A percentile compares a stretch with the other conserved stretches of the same genome.
Conservation (phyloP, 2,329 filamentous ascomycete genomes). For the Acarospora socialis region DNA sequence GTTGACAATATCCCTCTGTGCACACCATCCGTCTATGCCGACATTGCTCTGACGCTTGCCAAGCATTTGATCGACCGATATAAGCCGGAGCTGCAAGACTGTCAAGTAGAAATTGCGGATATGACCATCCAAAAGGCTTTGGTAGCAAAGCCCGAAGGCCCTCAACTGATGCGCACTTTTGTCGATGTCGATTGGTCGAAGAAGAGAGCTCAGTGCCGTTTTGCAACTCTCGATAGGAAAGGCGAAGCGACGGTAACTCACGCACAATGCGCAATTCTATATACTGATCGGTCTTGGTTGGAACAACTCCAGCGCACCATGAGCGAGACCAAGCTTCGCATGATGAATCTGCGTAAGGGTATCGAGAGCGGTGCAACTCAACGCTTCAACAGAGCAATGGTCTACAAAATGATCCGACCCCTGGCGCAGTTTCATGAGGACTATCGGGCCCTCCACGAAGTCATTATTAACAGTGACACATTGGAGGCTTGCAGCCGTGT, state of each 20-base stretch:
- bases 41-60: conserved; percentile 18
- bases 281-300: conserved; percentile 12
- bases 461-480: conserved; percentile 37
- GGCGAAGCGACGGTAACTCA: conserved; percentile 7
- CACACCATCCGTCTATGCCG: conserved; percentile 16
- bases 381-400: conserved; percentile 14
- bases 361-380: conserved; percentile 10
- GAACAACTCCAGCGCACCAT: conserved; percentile 13
- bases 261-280: conserved; percentile 9
- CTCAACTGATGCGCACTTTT: conserved; percentile 7
- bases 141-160: conserved; percentile 1
- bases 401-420: conserved; percentile 32
- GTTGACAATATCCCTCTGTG: conserved; percentile 17
- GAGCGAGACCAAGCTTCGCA: conserved; percentile 15
- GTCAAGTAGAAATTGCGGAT: conserved; percentile 18
- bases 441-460: conserved; percentile 43
- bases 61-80: conserved; percentile 15
- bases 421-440: conserved; percentile 42
- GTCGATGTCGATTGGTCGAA: conserved; percentile 7
- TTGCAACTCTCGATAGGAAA: conserved; percentile 4
- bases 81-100: conserved; percentile 8
- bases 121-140: conserved; percentile 8
- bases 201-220: not conserved
- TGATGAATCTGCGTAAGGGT: conserved; percentile 14
- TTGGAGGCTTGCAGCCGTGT: conserved; percentile 32